phyloP scores from a whole-genome alignment of 148 eudicot genomes.

The Vaccinium darrowii region DNA sequence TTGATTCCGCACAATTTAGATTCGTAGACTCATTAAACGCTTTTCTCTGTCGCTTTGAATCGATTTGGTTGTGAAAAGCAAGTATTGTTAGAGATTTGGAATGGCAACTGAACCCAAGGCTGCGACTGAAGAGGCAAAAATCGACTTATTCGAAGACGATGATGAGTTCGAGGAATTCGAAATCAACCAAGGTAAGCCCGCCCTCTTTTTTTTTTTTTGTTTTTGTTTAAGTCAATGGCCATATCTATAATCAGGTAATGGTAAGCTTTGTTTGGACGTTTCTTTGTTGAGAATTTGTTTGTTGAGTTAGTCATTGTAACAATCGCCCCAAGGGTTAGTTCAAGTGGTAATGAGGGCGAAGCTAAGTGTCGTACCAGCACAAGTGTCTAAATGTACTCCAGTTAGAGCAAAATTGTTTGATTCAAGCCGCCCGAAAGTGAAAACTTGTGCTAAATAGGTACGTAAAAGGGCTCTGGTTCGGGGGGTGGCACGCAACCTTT shows the following conservation, averaged over 20 bases:
- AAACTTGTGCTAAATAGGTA: neutral
- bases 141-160: conserved; percentile 81
- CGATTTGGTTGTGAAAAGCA: neutral
- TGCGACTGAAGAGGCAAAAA: conserved; percentile 58
- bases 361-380: neutral
- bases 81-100: neutral
- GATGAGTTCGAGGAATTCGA: conserved; percentile 84
- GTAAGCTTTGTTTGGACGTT: neutral
- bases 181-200: conserved; percentile 50
- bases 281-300: neutral
- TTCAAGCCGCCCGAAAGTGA: neutral
- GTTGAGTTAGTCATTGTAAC: neutral
- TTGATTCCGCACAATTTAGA: neutral
- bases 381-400: neutral
- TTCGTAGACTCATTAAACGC: neutral
- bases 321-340: neutral
- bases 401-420: neutral
- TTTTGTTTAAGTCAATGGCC: neutral
- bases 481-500: neutral
- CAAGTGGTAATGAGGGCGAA: neutral
- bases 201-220: too few species aligned
- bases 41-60: neutral
- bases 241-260: neutral
- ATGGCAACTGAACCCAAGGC: conserved; percentile 55
- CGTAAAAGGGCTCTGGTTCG: neutral